Base-by-base conservation (phyloP, 1,139 yeast genomes). In the Maudiozyma humilis region DNA sequence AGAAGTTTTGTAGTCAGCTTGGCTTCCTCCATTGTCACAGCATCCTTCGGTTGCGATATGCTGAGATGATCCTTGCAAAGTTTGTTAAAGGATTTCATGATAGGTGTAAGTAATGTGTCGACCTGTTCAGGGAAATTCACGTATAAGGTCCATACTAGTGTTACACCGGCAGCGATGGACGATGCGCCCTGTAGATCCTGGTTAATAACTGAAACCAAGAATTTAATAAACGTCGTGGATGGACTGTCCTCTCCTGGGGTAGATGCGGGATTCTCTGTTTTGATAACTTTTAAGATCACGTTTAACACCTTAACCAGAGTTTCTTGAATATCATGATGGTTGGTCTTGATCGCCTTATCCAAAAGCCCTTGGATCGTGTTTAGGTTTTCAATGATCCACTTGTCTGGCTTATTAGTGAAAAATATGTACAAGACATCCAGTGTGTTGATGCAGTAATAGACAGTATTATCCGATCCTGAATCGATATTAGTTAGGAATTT, bases 131-230 rank as follows among this genome's bases (percentile, higher is more conserved):
- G 94, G 44, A 79, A 75, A 58, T 76, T 79, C 53, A 79, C 76
- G 13, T 87, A 86, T 47, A 89, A 67, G 0, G 94, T 83, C 82
- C 93, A 82, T 1, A 93, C 81, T 41, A 91, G 69, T 16, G 88
- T 82, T 1, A 89, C 89, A 51, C 96, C 96, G 7, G 96, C 93
- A 15, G 94, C 91, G 41, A 85, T 79, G 0, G 93, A 81, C n/a
- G 85, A 81, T 56, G 82, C 79, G 41, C 81, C 82, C 41, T 83
- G 79, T 53, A 93, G 70, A 62, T 89, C 95, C 56, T 91, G 96
- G 8, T 85, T 77, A 29, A 89, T 81, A 5, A 87, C 82, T 12
- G 79, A 69, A 2, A 78, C 75, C 44, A 91, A 66, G 42, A 80
- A 69, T 2, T 72, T 66, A 44, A 85, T 67, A 57, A 89, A 88